Evolutionary conservation across 164 flowering plant species (phyloP).

Genomic region (Dillenia suffruticosa): DNA sequence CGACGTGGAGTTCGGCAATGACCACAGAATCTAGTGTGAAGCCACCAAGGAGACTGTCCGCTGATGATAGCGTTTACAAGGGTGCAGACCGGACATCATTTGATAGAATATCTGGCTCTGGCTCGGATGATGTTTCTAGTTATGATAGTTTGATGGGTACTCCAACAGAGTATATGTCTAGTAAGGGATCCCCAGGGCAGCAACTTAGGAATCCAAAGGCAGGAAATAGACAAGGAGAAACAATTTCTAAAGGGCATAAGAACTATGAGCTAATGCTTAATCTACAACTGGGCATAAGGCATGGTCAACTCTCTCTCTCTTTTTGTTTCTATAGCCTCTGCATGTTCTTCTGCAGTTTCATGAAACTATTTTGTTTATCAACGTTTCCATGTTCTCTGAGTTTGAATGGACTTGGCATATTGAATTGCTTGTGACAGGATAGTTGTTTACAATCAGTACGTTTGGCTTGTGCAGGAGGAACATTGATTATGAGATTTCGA

Average conservation of each 20-base stretch:
- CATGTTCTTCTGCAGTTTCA: neutral
- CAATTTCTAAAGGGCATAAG: slow-evolving; percentile 36
- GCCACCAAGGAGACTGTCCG: slow-evolving; percentile 51
- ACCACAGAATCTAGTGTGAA: slow-evolving; percentile 21
- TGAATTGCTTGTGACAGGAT: too few relatives aligned
- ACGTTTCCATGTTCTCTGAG: neutral
- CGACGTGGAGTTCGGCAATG: slow-evolving; percentile 49
- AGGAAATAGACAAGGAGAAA: slow-evolving; percentile 59
- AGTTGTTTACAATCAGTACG: too few relatives aligned
- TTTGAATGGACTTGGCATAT: too few relatives aligned
- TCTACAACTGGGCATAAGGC: slow-evolving; percentile 39
- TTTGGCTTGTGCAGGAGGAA: too few relatives aligned
- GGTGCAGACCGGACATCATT: slow-evolving; percentile 25
- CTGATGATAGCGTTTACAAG: slow-evolving; percentile 49
- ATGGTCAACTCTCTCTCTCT: neutral
- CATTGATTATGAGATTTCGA: too few relatives aligned
- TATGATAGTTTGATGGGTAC: slow-evolving; percentile 28
- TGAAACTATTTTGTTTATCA: neutral
- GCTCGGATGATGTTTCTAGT: slow-evolving; percentile 19
- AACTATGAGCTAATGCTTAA: slow-evolving; percentile 43
- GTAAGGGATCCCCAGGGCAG: slow-evolving; percentile 8
- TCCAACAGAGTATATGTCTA: slow-evolving; percentile 17
- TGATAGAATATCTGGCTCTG: slow-evolving; percentile 44
- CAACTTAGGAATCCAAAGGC: slow-evolving; percentile 32
- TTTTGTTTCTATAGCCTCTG: neutral